Percentiles rank a stretch among this genome's conserved stretches.
Evolutionary conservation across 208 protist genomes (phyloP).

Genomic region (Angomonas deanei): DNA sequence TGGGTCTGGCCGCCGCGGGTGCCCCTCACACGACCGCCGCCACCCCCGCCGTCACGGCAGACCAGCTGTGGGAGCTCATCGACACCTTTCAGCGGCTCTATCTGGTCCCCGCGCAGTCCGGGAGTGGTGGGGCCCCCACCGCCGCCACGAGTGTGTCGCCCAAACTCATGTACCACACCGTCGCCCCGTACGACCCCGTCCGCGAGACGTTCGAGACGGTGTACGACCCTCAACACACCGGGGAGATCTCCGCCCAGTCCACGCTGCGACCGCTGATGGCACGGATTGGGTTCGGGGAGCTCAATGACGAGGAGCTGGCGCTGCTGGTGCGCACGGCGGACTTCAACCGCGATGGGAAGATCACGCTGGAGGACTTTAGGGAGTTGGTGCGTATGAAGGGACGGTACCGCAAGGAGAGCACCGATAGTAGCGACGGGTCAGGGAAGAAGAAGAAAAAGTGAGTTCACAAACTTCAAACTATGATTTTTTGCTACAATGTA

Average conservation of each 20-base stretch:
- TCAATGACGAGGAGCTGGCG: conserved; percentile 78
- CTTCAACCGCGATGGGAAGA: conserved; percentile 89
- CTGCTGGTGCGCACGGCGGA: conserved; percentile 90
- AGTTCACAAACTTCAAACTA: too few species aligned
- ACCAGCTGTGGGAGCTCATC: conserved; percentile 85
- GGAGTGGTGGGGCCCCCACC: not conserved
- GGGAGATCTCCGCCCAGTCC: conserved; percentile 68
- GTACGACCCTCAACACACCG: conserved; percentile 86
- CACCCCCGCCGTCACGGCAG: conserved; percentile 17
- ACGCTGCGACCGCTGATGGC: conserved; percentile 82
- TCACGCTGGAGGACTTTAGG: conserved; percentile 88
- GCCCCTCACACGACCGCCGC: not conserved
- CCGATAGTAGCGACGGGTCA: not conserved
- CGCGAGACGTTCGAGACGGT: conserved; percentile 79
- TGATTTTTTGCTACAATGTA: too few species aligned
- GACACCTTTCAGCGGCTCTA: conserved; percentile 67
- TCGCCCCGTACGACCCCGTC: conserved; percentile 66
- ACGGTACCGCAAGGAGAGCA: conserved; percentile 17
- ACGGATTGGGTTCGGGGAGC: conserved; percentile 78
- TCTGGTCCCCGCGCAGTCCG: not conserved
- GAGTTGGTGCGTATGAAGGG: conserved; percentile 76
- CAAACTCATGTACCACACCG: not conserved
- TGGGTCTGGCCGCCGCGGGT: not conserved
- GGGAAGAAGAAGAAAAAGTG: too few species aligned
- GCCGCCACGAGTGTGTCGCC: not conserved